A percentile compares a stretch with the other conserved stretches of the same genome.
These are phyloP conservation scores for Metarhizium robertsii DNA, from an alignment of 2,329 filamentous ascomycete genomes.

Conservation along the genomic window DNA sequence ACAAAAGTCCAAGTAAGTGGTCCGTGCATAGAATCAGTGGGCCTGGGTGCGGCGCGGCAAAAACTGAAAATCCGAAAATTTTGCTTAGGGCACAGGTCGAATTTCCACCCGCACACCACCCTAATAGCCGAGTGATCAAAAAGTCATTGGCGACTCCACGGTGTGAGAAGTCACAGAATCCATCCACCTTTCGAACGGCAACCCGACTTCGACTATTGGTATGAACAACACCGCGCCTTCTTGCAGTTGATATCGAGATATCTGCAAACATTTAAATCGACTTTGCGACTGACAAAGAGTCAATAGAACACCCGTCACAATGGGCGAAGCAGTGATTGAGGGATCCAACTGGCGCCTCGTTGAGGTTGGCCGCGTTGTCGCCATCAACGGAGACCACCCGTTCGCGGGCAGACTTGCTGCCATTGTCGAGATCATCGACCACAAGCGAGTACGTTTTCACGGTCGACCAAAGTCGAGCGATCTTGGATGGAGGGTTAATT, in stretches of 20 bases:
- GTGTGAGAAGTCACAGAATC: constrained; percentile 25
- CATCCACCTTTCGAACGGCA: constrained; percentile 28
- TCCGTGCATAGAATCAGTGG: not conserved
- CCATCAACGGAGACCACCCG: constrained; percentile 72
- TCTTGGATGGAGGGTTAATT: constrained; percentile 5
- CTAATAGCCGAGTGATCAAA: constrained; percentile 29
- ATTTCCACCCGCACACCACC: constrained; percentile 32
- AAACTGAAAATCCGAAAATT: constrained; percentile 21
- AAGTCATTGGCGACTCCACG: constrained; percentile 30
- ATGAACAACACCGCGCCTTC: constrained; percentile 18
- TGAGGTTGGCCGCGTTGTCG: constrained; percentile 95
- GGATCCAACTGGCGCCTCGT: constrained; percentile 87
- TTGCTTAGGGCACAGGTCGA: constrained; percentile 32
- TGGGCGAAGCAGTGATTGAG: constrained; percentile 76
- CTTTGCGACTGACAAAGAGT: constrained; percentile 22
- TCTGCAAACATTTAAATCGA: not conserved
- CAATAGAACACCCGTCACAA: constrained; percentile 54
- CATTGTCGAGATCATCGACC: constrained; percentile 99
- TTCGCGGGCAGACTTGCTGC: constrained; percentile 79
- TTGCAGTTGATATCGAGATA: not conserved
- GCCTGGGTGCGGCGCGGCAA: constrained; percentile 10
- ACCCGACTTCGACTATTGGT: constrained; percentile 30
- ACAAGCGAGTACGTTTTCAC: constrained; percentile 86
- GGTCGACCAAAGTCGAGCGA: not conserved
- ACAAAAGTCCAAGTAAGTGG: not conserved